Evolutionary conservation across 306 rosid species (phyloP).

Genomic region (Chamaecrista fasciculata): DNA sequence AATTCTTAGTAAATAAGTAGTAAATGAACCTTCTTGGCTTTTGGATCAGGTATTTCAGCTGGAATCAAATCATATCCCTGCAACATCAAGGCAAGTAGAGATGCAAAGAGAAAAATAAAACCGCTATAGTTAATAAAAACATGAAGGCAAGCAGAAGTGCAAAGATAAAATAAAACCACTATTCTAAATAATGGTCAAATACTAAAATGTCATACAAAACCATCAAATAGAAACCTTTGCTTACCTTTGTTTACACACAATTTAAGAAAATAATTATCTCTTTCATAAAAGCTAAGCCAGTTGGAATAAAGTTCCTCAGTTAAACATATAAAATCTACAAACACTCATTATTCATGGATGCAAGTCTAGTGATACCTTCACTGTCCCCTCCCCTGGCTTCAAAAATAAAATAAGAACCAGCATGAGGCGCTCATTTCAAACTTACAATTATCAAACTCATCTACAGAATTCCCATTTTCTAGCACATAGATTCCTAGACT

Average conservation of each 20-base stretch:
- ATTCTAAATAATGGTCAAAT: neutral
- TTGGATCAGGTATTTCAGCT: conserved; percentile 84
- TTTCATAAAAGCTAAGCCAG: neutral
- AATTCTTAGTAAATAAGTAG: neutral
- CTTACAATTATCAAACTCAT: no score
- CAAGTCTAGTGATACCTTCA: neutral
- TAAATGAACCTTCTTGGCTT: conserved; percentile 66
- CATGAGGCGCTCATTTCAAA: no score
- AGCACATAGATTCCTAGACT: no score
- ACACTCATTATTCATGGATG: neutral
- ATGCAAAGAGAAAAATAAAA: conserved; percentile 7
- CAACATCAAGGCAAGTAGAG: conserved; percentile 31
- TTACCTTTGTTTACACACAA: no score
- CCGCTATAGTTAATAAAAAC: conserved; percentile 2
- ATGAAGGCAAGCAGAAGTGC: conserved; percentile 22
- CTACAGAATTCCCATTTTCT: no score
- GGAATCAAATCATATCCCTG: conserved; percentile 88
- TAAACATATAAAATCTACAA: neutral
- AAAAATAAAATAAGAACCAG: neutral
- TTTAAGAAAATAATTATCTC: no score
- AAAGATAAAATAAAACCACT: conserved; percentile 7
- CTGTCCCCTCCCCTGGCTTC: neutral
- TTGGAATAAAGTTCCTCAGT: neutral
- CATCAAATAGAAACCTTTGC: neutral
- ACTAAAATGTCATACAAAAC: neutral